These are phyloP conservation scores for Umbellularia californica DNA, from an alignment of 164 flowering plant species.

Conservation along the genomic window DNA sequence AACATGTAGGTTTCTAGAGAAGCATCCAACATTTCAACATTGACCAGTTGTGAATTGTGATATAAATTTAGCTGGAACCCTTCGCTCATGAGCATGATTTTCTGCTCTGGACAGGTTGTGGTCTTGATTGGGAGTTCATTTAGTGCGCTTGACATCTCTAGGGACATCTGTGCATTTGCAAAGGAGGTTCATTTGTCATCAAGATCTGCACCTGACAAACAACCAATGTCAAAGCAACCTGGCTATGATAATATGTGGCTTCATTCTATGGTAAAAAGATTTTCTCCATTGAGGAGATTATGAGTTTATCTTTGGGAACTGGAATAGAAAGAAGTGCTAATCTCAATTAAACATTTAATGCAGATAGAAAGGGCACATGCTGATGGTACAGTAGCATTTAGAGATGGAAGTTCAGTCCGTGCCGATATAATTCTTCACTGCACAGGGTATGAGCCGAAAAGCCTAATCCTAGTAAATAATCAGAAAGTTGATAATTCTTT, in stretches of 20 bases:
- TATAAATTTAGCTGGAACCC: no score
- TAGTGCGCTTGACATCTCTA: conserved; percentile 78
- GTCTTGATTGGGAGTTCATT: conserved; percentile 8
- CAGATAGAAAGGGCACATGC: conserved; percentile 49
- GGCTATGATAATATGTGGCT: conserved; percentile 69
- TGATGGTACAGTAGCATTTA: conserved; percentile 55
- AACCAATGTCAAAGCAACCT: conserved; percentile 19
- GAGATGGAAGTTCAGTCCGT: conserved; percentile 37
- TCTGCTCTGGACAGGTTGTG: conserved; percentile 11
- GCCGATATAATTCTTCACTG: conserved; percentile 67
- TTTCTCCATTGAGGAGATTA: no score
- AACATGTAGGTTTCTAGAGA: no score
- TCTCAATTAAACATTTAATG: conserved; percentile 9
- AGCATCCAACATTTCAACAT: no score
- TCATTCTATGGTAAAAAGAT: conserved; percentile 61
- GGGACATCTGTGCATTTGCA: conserved; percentile 69
- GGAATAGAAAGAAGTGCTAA: not conserved
- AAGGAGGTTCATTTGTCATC: conserved; percentile 78
- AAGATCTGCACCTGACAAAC: conserved; percentile 36
- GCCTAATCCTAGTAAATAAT: not conserved
- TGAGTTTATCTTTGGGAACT: no score
- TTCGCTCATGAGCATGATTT: no score
- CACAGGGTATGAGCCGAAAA: conserved; percentile 50
- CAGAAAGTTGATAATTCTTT: not conserved
- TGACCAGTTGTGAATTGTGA: no score